These are phyloP conservation scores for Pseudogymnoascus sp. DNA, from an alignment of 2,329 filamentous ascomycete species.

Conservation along the genomic window DNA sequence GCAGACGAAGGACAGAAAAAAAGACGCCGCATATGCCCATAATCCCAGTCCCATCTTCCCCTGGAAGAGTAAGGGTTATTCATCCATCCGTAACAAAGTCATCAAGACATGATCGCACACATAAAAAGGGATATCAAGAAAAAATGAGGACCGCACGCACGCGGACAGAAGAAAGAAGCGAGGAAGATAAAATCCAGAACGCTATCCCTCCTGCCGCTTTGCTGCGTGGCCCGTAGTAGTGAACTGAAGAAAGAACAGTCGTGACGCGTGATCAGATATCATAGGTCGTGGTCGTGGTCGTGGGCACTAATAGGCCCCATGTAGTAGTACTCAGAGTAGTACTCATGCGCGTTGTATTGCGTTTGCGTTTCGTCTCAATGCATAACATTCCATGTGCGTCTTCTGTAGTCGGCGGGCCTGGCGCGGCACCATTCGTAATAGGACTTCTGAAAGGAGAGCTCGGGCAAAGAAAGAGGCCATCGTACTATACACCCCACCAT, in stretches of 20 bases:
- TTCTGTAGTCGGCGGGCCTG: background rate
- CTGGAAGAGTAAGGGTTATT: background rate
- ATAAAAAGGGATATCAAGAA: background rate
- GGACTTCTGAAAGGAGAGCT: conserved; percentile 5
- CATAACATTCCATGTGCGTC: background rate
- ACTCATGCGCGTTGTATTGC: conserved; percentile 3
- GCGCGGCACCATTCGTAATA: background rate
- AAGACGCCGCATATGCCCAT: background rate
- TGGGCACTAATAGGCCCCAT: background rate
- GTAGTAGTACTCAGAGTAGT: background rate
- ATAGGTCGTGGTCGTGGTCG: conserved; percentile 5
- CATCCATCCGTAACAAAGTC: background rate
- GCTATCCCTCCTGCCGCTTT: background rate
- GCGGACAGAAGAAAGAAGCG: background rate
- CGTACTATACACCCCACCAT: background rate
- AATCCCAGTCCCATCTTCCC: background rate
- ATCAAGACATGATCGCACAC: background rate
- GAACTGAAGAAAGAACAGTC: background rate
- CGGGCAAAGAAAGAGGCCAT: background rate
- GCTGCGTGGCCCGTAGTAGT: background rate
- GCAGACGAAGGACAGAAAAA: background rate
- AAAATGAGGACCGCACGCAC: background rate
- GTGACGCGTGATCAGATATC: conserved; percentile 4
- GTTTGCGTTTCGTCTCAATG: background rate
- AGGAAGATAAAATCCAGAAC: background rate